Base-by-base conservation (phyloP, 768 basidiomycete species). In the Tricholoma terreum region DNA sequence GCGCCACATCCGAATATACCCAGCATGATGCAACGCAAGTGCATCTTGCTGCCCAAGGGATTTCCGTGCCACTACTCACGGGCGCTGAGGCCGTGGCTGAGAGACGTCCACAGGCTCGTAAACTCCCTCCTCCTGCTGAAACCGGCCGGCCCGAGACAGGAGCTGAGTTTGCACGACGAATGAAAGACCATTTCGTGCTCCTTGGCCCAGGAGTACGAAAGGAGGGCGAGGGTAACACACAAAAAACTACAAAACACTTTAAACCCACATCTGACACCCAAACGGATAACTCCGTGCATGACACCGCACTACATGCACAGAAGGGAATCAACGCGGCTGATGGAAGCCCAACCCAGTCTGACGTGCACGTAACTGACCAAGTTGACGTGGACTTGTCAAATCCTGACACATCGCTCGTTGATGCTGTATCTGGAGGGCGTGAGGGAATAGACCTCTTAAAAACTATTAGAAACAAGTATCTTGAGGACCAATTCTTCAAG, bases 121-220 rank as follows among this genome's bases (percentile, higher is more conserved):
- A 52, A 38, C 10, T 43, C 38, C 31, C 15, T n/a, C 43, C 46
- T 21, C 22, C 15, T 10, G 43, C 55, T 6, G 55, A 56, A 22
- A 56, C 46, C 11, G 55, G 55, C 11, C 7, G 34, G 5, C 46
- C 46, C n/a, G 58, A 58, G 27, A 48, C n/a, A n/a, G n/a, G n/a
- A n/a, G n/a, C n/a, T n/a, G n/a, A n/a, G n/a, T n/a, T n/a, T n/a
- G n/a, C n/a, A 0, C 5, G 31, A 5, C 4, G 60, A 0, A 43
- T 61, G 50, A 21, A 17, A 17, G 43, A 34, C 15, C 43, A 24
- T 58, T 65, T 67, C 34, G 54, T 59, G n/a, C 58, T 63, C n/a
- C 22, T 45, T n/a, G 62, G 61, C 50, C 64, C 64, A 52, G 7
- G 55, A n/a, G 52, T 56, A 55, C 54, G 55, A 58, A 59, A 60